These are phyloP conservation scores for Santalum album DNA, from an alignment of 164 flowering plant species.

Conservation along the genomic window DNA sequence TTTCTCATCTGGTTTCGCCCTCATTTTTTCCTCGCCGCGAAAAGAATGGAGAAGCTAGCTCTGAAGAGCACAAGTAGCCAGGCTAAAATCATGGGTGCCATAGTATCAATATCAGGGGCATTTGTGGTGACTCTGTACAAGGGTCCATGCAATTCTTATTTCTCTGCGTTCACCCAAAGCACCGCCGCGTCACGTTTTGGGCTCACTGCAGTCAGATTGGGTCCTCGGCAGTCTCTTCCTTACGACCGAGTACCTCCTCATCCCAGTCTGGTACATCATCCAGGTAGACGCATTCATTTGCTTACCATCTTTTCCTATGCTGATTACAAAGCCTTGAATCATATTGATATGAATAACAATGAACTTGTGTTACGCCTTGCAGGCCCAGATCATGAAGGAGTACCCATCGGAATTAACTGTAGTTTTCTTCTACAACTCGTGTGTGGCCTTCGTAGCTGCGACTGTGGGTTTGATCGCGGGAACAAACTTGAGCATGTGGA, in stretches of 20 bases:
- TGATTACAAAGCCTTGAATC: neutral
- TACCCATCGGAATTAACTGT: slow-evolving; percentile 4
- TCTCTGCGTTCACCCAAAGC: neutral
- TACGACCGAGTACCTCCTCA: neutral
- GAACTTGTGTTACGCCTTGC: neutral
- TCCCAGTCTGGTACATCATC: slow-evolving; percentile 1
- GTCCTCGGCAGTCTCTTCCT: neutral
- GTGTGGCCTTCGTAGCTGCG: neutral
- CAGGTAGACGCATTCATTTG: neutral
- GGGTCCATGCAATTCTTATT: neutral
- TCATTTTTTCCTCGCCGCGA: neutral
- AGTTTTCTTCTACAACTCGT: neutral
- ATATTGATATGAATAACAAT: neutral
- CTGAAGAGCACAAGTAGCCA: neutral
- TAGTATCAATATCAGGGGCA: neutral
- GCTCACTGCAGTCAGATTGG: neutral
- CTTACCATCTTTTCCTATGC: too few relatives aligned
- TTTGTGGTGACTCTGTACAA: slow-evolving; percentile 2
- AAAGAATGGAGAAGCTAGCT: neutral
- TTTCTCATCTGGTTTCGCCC: neutral
- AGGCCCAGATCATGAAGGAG: slow-evolving; percentile 3
- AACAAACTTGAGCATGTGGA: neutral
- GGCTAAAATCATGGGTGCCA: slow-evolving; percentile 1
- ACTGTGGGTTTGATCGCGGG: neutral
- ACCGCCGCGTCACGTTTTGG: neutral